A percentile compares a stretch with the other conserved stretches of the same genome.
Evolutionary conservation across 1,284 basidiomycete species (phyloP).

Genomic region (Peniophora sp.): DNA sequence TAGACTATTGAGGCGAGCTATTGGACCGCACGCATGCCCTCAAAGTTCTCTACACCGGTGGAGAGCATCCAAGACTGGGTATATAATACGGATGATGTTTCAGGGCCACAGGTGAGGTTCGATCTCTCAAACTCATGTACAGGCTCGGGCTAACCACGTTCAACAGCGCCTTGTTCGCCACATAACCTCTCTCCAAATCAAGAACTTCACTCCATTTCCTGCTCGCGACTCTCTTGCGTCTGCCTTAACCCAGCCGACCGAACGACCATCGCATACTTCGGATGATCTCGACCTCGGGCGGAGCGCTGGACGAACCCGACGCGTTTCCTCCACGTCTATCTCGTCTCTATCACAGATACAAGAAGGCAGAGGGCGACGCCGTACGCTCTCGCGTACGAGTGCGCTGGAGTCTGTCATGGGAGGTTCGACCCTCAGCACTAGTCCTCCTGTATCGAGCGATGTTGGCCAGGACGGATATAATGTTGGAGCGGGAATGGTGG

Average conservation of each 20-base stretch:
- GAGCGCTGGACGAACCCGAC: conserved; percentile 49
- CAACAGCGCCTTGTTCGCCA: conserved; percentile 66
- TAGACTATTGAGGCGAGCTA: too few relatives aligned
- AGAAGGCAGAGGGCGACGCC: background rate
- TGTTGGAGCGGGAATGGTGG: too few relatives aligned
- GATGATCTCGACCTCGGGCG: conserved; percentile 66
- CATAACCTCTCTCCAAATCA: conserved; percentile 64
- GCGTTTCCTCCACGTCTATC: conserved; percentile 36
- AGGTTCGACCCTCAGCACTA: background rate
- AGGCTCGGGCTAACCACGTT: background rate
- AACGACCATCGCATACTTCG: conserved; percentile 48
- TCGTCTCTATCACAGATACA: conserved; percentile 10
- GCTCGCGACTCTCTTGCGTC: conserved; percentile 68
- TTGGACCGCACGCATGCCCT: too few relatives aligned
- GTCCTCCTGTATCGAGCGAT: background rate
- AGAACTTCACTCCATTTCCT: conserved; percentile 77
- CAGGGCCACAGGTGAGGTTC: too few relatives aligned
- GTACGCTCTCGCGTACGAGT: background rate
- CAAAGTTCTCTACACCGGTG: too few relatives aligned
- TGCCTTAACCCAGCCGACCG: conserved; percentile 56
- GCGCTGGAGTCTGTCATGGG: background rate
- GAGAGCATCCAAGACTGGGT: too few relatives aligned
- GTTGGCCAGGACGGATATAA: background rate
- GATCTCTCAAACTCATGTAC: too few relatives aligned
- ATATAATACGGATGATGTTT: too few relatives aligned